Conservation (phyloP, 73 alveolate species). For the Uronychia setigera region DNA sequence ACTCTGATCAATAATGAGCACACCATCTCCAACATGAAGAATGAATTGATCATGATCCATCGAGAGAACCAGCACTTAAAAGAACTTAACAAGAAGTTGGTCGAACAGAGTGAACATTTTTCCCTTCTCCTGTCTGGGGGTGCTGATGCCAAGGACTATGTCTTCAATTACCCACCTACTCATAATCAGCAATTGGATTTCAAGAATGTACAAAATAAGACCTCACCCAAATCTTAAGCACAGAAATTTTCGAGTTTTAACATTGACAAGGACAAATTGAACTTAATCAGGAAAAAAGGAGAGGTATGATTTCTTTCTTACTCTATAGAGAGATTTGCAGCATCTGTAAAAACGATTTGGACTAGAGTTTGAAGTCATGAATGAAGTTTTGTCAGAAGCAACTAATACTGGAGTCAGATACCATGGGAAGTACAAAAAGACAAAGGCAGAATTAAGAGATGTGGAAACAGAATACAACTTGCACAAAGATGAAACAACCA, state of each 20-base stretch:
- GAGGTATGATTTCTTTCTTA: neutral
- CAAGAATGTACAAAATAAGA: neutral
- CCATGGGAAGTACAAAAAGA: neutral
- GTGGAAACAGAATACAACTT: neutral
- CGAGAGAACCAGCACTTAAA: neutral
- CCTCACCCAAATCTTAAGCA: neutral
- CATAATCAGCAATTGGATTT: neutral
- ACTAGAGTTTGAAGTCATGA: neutral
- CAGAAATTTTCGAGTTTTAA: neutral
- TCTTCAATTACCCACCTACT: neutral
- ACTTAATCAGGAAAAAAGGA: neutral
- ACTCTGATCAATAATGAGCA: neutral
- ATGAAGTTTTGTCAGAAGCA: neutral
- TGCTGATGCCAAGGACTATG: neutral
- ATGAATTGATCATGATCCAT: neutral
- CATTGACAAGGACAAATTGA: neutral
- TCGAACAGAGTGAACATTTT: neutral
- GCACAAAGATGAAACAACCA: neutral
- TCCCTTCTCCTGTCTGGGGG: neutral
- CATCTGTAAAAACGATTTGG: neutral
- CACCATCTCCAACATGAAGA: neutral
- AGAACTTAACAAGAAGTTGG: neutral
- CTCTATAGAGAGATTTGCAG: neutral
- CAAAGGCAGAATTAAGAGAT: neutral
- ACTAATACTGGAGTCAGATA: neutral